These are phyloP conservation scores for Tetrahymena malaccensis DNA, from an alignment of 73 alveolate species.

Conservation along the genomic window DNA sequence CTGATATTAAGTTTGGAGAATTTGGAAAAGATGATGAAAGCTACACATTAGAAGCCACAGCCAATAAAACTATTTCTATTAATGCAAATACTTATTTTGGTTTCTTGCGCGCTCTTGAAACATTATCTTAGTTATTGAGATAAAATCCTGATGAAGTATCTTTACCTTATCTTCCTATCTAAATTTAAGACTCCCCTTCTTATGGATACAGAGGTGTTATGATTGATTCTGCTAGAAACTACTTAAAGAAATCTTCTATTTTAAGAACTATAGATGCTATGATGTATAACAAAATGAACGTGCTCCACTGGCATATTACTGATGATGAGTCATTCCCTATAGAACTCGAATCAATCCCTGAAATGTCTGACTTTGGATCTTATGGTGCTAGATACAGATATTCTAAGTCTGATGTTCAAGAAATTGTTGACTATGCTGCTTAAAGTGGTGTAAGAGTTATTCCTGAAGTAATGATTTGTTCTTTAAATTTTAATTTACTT, in stretches of 20 bases:
- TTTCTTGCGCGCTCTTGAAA: background rate
- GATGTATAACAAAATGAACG: constrained; percentile 57
- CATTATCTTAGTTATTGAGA: background rate
- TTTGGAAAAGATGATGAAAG: background rate
- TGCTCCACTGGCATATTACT: constrained; percentile 77
- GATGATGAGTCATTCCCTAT: constrained; percentile 81
- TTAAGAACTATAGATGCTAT: constrained; percentile 51
- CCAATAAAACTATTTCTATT: background rate
- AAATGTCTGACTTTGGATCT: constrained; percentile 51
- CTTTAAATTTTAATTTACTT: background rate
- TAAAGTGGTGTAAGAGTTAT: constrained; percentile 58
- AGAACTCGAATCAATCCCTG: constrained; percentile 54
- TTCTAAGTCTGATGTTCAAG: constrained; percentile 48
- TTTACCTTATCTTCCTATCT: constrained; percentile 43
- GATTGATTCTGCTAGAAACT: constrained; percentile 78
- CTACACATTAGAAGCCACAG: background rate
- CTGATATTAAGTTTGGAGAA: background rate
- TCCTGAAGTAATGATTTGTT: constrained; percentile 47
- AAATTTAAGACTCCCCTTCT: constrained; percentile 60
- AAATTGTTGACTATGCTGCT: constrained; percentile 60
- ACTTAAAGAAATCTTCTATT: constrained; percentile 35
- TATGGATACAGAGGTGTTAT: constrained; percentile 76
- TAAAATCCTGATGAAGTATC: background rate
- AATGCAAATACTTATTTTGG: background rate
- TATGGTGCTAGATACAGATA: constrained; percentile 52